Percentiles rank a stretch among this genome's conserved stretches.
These are phyloP conservation scores for Pyrus communis DNA, from an alignment of 306 rosid genomes.

Conservation along the genomic window DNA sequence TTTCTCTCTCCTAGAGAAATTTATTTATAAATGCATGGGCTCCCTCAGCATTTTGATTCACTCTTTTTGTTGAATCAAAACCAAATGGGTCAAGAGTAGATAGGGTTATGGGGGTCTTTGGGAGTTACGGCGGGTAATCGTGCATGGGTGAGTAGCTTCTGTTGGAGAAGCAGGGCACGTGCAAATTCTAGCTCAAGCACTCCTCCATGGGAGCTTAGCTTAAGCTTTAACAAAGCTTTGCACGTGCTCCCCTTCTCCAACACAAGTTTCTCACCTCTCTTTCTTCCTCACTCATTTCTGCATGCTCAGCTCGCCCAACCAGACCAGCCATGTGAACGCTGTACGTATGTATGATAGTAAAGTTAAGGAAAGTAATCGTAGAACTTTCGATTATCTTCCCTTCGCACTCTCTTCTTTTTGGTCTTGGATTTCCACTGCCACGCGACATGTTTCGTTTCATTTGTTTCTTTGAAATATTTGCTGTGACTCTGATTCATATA, in stretches of 20 bases:
- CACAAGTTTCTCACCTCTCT: conserved; percentile 51
- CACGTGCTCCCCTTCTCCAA: conserved; percentile 99
- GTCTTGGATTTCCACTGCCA: neutral
- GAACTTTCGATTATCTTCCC: neutral
- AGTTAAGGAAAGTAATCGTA: neutral
- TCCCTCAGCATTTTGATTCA: conserved; percentile 10
- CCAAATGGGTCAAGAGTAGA: neutral
- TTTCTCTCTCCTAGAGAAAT: neutral
- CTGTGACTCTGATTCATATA: neutral
- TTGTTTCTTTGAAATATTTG: neutral
- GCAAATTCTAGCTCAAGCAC: conserved; percentile 26
- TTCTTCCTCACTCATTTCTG: neutral
- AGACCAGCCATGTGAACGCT: neutral
- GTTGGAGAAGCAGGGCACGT: conserved; percentile 99
- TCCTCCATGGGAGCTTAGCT: neutral
- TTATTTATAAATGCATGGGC: conserved; percentile 39
- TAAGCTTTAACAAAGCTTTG: conserved; percentile 20
- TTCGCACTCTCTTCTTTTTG: neutral
- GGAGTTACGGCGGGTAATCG: neutral
- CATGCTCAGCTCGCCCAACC: neutral
- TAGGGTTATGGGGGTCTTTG: neutral
- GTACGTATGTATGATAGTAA: neutral
- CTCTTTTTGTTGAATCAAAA: neutral
- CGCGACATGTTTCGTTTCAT: neutral
- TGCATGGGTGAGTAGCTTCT: conserved; percentile 41